Percentiles rank a stretch among this genome's conserved stretches.
These are phyloP conservation scores for Neurospora sp. DNA, from an alignment of 495 filamentous ascomycete species.

Conservation along the genomic window DNA sequence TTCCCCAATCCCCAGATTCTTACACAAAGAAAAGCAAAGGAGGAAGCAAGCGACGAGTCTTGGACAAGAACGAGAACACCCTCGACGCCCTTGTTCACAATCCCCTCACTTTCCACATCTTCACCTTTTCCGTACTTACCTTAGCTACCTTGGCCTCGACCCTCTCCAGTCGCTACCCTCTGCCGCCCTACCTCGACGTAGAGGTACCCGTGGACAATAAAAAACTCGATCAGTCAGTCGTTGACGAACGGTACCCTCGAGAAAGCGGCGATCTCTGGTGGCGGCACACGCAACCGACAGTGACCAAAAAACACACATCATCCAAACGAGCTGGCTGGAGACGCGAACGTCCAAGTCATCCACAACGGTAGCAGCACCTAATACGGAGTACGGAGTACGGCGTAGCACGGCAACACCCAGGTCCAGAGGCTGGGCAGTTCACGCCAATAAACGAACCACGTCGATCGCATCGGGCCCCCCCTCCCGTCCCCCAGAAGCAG, in stretches of 20 bases:
- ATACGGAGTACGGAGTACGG: not conserved
- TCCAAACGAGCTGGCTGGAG: not conserved
- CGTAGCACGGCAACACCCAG: not conserved
- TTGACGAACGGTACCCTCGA: too few species aligned
- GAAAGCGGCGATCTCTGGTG: too few species aligned
- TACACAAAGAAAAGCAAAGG: not conserved
- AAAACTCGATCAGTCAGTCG: not conserved
- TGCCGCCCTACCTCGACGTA: not conserved
- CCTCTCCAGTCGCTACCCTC: not conserved
- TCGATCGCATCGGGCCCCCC: not conserved
- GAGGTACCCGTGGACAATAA: not conserved
- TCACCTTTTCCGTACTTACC: not conserved
- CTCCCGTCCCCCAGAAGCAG: not conserved
- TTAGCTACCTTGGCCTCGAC: not conserved
- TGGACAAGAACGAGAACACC: not conserved
- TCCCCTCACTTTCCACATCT: not conserved
- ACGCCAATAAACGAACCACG: conserved; percentile 1
- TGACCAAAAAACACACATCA: not conserved
- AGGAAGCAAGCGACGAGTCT: not conserved
- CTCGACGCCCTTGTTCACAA: not conserved
- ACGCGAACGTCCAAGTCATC: not conserved
- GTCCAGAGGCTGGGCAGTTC: not conserved
- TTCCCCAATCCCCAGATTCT: not conserved
- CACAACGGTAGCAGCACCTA: not conserved
- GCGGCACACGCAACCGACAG: not conserved